Conservation (phyloP, 2,329 filamentous ascomycete species). For the Ophiostoma tasmaniense region DNA sequence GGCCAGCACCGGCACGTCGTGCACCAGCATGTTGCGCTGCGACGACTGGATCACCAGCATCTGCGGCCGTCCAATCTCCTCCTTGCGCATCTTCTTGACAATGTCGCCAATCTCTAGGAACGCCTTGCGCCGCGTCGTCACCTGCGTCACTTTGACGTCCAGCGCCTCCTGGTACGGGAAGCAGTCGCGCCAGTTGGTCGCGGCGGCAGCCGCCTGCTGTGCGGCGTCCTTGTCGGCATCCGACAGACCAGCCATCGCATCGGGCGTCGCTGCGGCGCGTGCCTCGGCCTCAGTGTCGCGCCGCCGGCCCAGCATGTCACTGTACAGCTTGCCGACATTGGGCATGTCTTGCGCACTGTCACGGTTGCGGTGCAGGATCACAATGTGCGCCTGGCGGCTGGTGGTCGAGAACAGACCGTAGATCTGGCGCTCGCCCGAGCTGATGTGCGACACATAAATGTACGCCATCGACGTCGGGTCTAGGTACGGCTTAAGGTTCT, state of each 20-base stretch:
- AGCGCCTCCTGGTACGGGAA: constrained; percentile 83
- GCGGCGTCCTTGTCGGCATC: constrained; percentile 11
- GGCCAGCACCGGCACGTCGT: constrained; percentile 74
- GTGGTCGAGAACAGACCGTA: constrained; percentile 88
- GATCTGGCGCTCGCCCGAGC: constrained; percentile 81
- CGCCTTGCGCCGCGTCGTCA: constrained; percentile 82
- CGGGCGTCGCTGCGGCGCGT: constrained; percentile 4
- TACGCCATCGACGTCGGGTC: constrained; percentile 67
- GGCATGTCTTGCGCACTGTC: constrained; percentile 75
- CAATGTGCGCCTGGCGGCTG: constrained; percentile 69
- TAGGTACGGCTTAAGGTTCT: constrained; percentile 59
- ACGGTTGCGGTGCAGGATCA: constrained; percentile 76
- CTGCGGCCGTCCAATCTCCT: constrained; percentile 66
- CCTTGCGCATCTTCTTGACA: constrained; percentile 81
- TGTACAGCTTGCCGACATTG: constrained; percentile 82
- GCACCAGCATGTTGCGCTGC: constrained; percentile 68
- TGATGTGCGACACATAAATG: constrained; percentile 87
- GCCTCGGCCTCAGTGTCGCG: constrained; percentile 47
- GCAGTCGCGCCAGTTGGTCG: constrained; percentile 66
- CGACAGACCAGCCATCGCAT: constrained; percentile 1
- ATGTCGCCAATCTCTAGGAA: constrained; percentile 80
- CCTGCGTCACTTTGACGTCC: constrained; percentile 76
- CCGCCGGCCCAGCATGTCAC: constrained; percentile 61
- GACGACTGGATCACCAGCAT: constrained; percentile 88
- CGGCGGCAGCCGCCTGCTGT: constrained; percentile 34